phyloP scores from a whole-genome alignment of 176 grass and related monocot species.

The Bolboschoenus planiculmis region DNA sequence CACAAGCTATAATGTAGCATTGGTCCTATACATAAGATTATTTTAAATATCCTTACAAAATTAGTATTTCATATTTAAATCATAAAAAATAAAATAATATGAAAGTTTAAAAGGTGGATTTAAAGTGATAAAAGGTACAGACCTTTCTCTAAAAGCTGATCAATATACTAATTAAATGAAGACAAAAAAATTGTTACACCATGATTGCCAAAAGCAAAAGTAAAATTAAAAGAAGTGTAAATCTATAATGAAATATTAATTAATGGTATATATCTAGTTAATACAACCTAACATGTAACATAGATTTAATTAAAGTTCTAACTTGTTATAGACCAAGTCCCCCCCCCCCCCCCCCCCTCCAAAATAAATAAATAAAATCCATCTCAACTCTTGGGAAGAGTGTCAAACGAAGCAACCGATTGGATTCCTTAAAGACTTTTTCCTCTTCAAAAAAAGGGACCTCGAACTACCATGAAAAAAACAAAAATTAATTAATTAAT shows the following conservation, averaged over 20 bases:
- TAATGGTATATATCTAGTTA: not conserved
- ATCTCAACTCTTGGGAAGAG: conserved; percentile 3
- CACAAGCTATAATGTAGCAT: no score
- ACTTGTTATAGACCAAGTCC: not conserved
- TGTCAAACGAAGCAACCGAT: conserved; percentile 29
- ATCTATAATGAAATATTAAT: not conserved
- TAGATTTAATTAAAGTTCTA: not conserved
- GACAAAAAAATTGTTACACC: not conserved
- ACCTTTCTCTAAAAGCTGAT: not conserved
- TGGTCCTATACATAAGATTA: not conserved
- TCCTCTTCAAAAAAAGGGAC: conserved; percentile 5
- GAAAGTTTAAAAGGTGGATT: not conserved
- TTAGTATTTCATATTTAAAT: not conserved
- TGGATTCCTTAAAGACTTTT: conserved; percentile 11
- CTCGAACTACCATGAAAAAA: conserved; percentile 9
- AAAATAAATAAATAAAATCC: not conserved
- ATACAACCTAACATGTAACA: not conserved
- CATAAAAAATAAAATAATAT: not conserved
- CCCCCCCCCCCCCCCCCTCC: not conserved
- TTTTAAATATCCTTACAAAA: not conserved
- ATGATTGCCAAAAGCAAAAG: not conserved
- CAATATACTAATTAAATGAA: not conserved
- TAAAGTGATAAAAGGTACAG: not conserved
- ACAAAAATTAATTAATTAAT: conserved; percentile 3
- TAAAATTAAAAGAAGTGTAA: not conserved